These are phyloP conservation scores for Pogostemon cablin DNA, from an alignment of 257 asterid genomes.

Conservation along the genomic window DNA sequence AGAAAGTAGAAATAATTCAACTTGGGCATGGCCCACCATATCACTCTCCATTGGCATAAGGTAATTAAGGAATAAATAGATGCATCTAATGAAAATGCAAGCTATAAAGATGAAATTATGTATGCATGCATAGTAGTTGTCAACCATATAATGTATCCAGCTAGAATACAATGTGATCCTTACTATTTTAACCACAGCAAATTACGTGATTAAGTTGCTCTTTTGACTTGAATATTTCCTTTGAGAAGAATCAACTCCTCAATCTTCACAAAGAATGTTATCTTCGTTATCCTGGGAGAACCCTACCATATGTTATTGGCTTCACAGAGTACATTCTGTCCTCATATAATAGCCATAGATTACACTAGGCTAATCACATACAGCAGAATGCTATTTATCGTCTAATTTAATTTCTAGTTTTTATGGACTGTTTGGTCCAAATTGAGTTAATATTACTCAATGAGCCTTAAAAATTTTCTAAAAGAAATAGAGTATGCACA, in stretches of 20 bases:
- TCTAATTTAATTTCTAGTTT: no score
- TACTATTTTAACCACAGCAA: constrained; percentile 29
- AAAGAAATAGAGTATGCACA: no score
- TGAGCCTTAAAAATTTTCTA: no score
- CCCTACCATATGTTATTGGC: not conserved
- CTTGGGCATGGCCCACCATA: constrained; percentile 38
- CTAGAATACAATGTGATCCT: constrained; percentile 21
- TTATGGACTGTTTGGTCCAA: no score
- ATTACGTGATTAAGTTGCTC: constrained; percentile 16
- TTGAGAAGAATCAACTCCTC: constrained; percentile 20
- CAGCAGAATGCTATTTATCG: no score
- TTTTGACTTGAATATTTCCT: constrained; percentile 29
- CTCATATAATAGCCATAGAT: no score
- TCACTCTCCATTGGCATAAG: constrained; percentile 16
- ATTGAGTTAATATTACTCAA: no score
- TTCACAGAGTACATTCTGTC: not conserved
- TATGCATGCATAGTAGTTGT: constrained; percentile 1
- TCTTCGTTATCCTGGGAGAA: constrained; percentile 9
- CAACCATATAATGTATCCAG: constrained; percentile 28
- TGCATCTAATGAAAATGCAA: constrained; percentile 16
- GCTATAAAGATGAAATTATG: not conserved
- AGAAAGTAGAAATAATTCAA: constrained; percentile 53
- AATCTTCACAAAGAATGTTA: not conserved
- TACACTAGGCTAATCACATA: no score
- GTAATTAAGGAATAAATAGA: constrained; percentile 3